A percentile compares a stretch with the other conserved stretches of the same genome.
Evolutionary conservation across 176 grass and related monocot genomes (phyloP).

Genomic region (Bolboschoenus planiculmis): DNA sequence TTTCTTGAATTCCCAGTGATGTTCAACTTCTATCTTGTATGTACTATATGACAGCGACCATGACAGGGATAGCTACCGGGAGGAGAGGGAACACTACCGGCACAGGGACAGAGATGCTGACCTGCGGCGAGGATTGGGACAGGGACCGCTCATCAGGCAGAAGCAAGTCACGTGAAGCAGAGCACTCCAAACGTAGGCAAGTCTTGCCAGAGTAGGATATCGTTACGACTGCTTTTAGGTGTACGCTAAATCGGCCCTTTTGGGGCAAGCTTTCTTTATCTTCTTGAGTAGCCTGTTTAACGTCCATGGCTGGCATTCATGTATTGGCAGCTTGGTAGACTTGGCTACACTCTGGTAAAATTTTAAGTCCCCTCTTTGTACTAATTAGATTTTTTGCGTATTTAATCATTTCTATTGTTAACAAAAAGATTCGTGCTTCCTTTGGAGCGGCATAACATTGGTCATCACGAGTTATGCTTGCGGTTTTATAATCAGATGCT

Average conservation of each 20-base stretch:
- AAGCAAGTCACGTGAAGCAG: constrained; percentile 63
- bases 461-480: no score
- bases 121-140: constrained; percentile 61
- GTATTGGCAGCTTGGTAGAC: constrained; percentile 36
- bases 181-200: constrained; percentile 63
- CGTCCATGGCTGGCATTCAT: constrained; percentile 26
- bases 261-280: constrained; percentile 25
- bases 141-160: constrained; percentile 58
- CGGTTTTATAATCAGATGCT: no score
- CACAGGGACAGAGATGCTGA: constrained; percentile 54
- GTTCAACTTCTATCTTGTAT: no score
- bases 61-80: constrained; percentile 57
- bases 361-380: constrained; percentile 42
- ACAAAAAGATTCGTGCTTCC: no score
- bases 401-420: no score
- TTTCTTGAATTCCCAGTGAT: no score
- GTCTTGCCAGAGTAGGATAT: constrained; percentile 45
- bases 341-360: constrained; percentile 41
- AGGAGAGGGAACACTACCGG: constrained; percentile 67
- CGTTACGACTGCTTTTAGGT: not conserved
- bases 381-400: constrained; percentile 12
- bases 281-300: constrained; percentile 18
- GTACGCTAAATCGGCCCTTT: constrained; percentile 27
- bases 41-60: no score
- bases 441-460: no score